A percentile compares a stretch with the other conserved stretches of the same genome.
Conservation (phyloP, 2,329 filamentous ascomycete genomes). For the Byssothecium circinans region DNA sequence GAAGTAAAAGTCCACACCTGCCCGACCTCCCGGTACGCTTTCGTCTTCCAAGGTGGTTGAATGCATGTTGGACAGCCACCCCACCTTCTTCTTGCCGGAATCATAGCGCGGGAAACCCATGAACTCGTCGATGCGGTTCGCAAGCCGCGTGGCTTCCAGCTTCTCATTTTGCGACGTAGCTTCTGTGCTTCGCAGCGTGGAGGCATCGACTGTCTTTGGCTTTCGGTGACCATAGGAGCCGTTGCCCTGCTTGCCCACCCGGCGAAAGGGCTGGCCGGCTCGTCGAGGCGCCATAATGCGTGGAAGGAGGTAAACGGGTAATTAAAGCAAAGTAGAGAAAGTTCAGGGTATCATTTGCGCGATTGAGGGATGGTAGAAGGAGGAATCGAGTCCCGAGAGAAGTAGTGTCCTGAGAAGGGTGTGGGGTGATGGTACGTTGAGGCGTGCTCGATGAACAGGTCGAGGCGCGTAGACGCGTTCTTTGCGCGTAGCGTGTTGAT, state of each 20-base stretch:
- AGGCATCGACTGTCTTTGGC: constrained; percentile 77
- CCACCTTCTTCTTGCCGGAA: constrained; percentile 77
- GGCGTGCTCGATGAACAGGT: not conserved
- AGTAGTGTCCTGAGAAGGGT: too few relatives aligned
- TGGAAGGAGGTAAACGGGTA: constrained; percentile 6
- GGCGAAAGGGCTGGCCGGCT: constrained; percentile 45
- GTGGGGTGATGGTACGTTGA: too few relatives aligned
- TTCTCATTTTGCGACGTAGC: constrained; percentile 91
- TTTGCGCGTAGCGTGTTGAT: constrained; percentile 1
- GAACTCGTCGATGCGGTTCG: constrained; percentile 86
- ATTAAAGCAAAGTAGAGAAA: constrained; percentile 18
- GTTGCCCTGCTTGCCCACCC: constrained; percentile 47
- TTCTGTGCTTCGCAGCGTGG: constrained; percentile 73
- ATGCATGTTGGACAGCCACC: constrained; percentile 96
- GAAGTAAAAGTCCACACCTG: constrained; percentile 96
- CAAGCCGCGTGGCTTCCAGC: constrained; percentile 79
- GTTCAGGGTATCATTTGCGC: constrained; percentile 34
- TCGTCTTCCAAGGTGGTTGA: constrained; percentile 84
- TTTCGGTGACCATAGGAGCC: constrained; percentile 56
- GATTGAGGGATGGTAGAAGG: not conserved
- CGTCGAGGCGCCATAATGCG: constrained; percentile 50
- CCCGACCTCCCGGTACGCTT: constrained; percentile 77
- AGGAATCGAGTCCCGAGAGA: too few relatives aligned
- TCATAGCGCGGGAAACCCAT: constrained; percentile 96
- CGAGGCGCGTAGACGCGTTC: constrained; percentile 4